Percentiles rank a stretch among this genome's conserved stretches.
Conservation (phyloP, 345 rosid genomes). For the Citropsis articulata region DNA sequence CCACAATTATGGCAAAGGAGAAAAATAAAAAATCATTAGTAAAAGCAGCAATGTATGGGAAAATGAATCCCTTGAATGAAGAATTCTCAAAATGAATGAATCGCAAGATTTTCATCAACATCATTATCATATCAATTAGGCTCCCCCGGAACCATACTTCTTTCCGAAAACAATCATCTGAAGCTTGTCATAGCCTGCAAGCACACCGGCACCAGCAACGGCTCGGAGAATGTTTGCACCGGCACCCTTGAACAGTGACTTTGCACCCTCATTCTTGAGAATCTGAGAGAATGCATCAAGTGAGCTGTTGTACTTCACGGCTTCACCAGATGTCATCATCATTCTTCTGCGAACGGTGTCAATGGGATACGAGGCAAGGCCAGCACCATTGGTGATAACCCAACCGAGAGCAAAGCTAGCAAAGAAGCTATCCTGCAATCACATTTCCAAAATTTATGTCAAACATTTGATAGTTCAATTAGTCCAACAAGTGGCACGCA, state of each 20-base stretch:
- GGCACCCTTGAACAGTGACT: constrained; percentile 50
- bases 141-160: constrained; percentile 50
- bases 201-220: constrained; percentile 52
- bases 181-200: constrained; percentile 45
- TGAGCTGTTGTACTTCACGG: constrained; percentile 44
- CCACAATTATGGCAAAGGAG: neutral
- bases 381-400: constrained; percentile 49
- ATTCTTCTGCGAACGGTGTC: constrained; percentile 48
- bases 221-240: constrained; percentile 53
- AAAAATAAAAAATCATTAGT: neutral
- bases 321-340: constrained; percentile 63
- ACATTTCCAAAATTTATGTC: neutral
- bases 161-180: constrained; percentile 41
- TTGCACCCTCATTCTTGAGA: constrained; percentile 39
- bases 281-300: constrained; percentile 35
- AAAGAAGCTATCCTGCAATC: constrained; percentile 44
- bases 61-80: neutral
- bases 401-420: constrained; percentile 50
- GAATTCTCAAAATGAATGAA: constrained; percentile 2
- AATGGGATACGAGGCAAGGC: constrained; percentile 44
- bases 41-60: neutral
- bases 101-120: constrained; percentile 6
- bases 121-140: constrained; percentile 9
- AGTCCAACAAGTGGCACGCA: neutral
- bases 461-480: neutral